Conservation (phyloP, 2,329 filamentous ascomycete genomes). For the Colletotrichum agaves region DNA sequence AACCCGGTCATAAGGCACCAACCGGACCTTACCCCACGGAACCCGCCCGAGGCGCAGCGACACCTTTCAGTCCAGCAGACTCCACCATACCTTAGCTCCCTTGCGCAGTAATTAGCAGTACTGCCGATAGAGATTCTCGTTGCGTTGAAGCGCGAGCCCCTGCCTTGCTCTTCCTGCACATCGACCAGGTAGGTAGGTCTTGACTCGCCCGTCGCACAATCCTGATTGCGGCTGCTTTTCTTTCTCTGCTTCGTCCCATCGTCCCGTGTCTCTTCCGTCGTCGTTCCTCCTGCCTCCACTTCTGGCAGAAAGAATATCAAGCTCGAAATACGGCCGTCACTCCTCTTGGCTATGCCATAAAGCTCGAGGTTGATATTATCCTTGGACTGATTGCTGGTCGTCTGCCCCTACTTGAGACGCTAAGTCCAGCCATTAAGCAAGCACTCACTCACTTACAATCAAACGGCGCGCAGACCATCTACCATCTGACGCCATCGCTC, state of each 20-base stretch:
- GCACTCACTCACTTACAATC: slow-evolving; percentile 21
- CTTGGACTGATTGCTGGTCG: slow-evolving; percentile 24
- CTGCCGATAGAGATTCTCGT: not conserved
- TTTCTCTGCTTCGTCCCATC: slow-evolving; percentile 21
- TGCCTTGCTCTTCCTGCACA: not conserved
- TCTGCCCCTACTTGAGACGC: slow-evolving; percentile 30
- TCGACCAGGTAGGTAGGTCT: not conserved
- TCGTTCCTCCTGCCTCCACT: not conserved
- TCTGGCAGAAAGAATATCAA: not conserved
- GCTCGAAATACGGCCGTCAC: not conserved
- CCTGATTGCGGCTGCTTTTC: slow-evolving; percentile 8
- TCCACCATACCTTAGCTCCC: not conserved
- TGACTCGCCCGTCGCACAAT: slow-evolving; percentile 24
- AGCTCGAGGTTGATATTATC: slow-evolving; percentile 32
- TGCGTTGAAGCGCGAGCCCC: not conserved
- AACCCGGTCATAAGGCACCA: not conserved
- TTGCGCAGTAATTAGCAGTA: not conserved
- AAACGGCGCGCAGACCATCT: slow-evolving; percentile 22
- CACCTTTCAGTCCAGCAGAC: not conserved
- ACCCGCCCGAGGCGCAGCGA: slow-evolving; percentile 31
- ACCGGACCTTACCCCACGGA: slow-evolving; percentile 12
- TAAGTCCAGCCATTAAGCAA: slow-evolving; percentile 20
- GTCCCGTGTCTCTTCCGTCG: not conserved
- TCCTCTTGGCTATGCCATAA: slow-evolving; percentile 1
- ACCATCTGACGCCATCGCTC: slow-evolving; percentile 30